Base-by-base conservation (phyloP, 371 early-diverging fungal genomes). In the Syncephalastrum monosporum region DNA sequence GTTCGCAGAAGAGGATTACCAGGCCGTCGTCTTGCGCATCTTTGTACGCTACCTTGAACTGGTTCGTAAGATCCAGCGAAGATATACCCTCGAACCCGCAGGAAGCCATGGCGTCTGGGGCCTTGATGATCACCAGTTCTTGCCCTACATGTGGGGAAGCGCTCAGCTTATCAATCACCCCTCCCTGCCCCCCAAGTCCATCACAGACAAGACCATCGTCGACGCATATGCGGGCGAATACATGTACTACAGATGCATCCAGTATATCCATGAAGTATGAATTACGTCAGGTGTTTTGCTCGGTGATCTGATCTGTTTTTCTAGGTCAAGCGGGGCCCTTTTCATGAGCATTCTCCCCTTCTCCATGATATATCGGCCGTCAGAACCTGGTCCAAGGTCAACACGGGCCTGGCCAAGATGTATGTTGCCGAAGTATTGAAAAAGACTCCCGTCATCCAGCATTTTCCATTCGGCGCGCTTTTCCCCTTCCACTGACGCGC, bases 61-160 rank as follows among this genome's bases (percentile, higher is more conserved):
- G 16, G 91, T 94, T 45, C 83, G 97, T 29, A 75, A 81, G 33
- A 71, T 98, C 29, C 98, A 99, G 63, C 65, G 66, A 12, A 85
- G 82, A n/a, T 99, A 96, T 79, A 87, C 87, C 61, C 72, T 99
- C 29, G 99, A 99, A 65, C 99, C 99, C 4, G 99, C 99, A 3
- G 99, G 99, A 1, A 91, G 92, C 56, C 97, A 98, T 73, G 99
- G 99, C 23, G 96, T 96, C 5, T 99, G 99, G 99, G 98, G 98
- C 2, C 69, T 99, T 44, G 99, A 99, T 71, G 99, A 99, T 74
- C 95, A 94, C 74, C 98, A 98, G 59, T 95, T 98, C 60, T 67
- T 99, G 57, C 98, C 99, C 8, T 99, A 94, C 77, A 75, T 94
- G 4, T 97, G 95, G 83, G 99, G 99, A 2, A 87, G 93, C 47